Evolutionary conservation across 441 rosid species (phyloP), one percentile per base, ranked within the genome.

Genomic region (Hypseocharis bilobata): DNA sequence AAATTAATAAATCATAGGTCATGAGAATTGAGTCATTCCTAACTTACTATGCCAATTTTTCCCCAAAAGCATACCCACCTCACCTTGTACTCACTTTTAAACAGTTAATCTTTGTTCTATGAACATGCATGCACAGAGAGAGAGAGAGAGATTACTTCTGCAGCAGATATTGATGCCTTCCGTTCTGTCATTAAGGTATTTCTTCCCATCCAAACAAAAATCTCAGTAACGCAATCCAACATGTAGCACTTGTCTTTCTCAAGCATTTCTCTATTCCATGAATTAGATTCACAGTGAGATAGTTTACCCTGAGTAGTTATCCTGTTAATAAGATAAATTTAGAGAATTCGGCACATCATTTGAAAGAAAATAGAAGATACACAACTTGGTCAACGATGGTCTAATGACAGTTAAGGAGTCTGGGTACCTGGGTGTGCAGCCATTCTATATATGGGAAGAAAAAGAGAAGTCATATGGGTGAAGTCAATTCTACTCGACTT

Each of bases 141-240:
- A 58, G 56, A 62, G 42, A 67, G 45, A 32, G 60, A 29, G 40
- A 36, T 81, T 81, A 87, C 98, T 81, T 92, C 98, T 20, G 82
- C 72, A 58, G 80, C 87, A 68, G 85, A 81, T 69, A 84, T 89
- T 8, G 98, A 82, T 64, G 74, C 75, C 84, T 88, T 92, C 69
- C 95, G 72, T 70, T 89, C 95, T 20, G 82, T 83, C 51, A 92
- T 55, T 20, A 79, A 75, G 70, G 92, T 85, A 58, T 66, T 80
- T 82, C 86, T 83, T 67, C 98, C 98, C 91, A 85, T 84, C 98
- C 98, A 92, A 54, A 89, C 91, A 81, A 87, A 92, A 64, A 82
- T 80, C 66, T 85, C 93, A 28, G 72, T 60, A 17, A 82, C 88
- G 75, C 87, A 82, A 57, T 91, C 95, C 75, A 91, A 79, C 87